phyloP scores from a whole-genome alignment of 176 grass and related monocot genomes.

The Poa pratensis region DNA sequence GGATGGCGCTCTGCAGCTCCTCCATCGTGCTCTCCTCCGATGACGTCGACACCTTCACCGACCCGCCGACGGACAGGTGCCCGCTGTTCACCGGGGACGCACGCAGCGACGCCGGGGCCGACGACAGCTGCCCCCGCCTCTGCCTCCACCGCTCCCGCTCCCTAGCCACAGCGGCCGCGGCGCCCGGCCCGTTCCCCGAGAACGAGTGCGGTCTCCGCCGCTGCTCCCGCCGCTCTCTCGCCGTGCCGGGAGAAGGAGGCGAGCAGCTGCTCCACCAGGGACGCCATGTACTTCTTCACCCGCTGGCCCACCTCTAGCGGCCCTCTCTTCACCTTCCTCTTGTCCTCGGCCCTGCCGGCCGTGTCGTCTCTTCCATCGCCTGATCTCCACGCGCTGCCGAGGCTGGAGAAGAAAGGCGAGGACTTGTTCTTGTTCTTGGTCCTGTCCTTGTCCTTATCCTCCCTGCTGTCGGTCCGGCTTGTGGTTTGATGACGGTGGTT shows the following conservation, averaged over 20 bases:
- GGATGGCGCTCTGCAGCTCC: slow-evolving; percentile 89
- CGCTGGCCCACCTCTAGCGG: slow-evolving; percentile 60
- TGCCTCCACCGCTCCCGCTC: slow-evolving; percentile 43
- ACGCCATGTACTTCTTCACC: slow-evolving; percentile 67
- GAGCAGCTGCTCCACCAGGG: slow-evolving; percentile 73
- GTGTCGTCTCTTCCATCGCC: slow-evolving; percentile 27
- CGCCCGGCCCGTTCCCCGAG: slow-evolving; percentile 45
- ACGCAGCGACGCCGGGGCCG: slow-evolving; percentile 84
- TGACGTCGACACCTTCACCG: slow-evolving; percentile 70
- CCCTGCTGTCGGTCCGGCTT: background rate
- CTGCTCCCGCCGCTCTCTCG: slow-evolving; percentile 53
- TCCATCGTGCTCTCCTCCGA: slow-evolving; percentile 96
- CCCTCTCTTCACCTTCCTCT: slow-evolving; percentile 50
- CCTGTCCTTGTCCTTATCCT: slow-evolving; percentile 22
- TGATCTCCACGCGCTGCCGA: slow-evolving; percentile 40
- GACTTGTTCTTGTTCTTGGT: slow-evolving; percentile 46
- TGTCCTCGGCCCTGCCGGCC: slow-evolving; percentile 43
- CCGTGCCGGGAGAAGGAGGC: slow-evolving; percentile 46
- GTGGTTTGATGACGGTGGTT: slow-evolving; percentile 36
- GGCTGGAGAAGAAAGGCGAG: slow-evolving; percentile 59
- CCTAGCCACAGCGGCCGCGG: slow-evolving; percentile 6
- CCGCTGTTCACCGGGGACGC: slow-evolving; percentile 85
- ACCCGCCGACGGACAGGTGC: slow-evolving; percentile 68
- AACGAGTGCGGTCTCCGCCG: slow-evolving; percentile 73
- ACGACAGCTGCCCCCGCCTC: slow-evolving; percentile 49